Evolutionary conservation across 306 rosid genomes (phyloP), one percentile per base, ranked within the genome.

Genomic region (Hippophae rhamnoides): DNA sequence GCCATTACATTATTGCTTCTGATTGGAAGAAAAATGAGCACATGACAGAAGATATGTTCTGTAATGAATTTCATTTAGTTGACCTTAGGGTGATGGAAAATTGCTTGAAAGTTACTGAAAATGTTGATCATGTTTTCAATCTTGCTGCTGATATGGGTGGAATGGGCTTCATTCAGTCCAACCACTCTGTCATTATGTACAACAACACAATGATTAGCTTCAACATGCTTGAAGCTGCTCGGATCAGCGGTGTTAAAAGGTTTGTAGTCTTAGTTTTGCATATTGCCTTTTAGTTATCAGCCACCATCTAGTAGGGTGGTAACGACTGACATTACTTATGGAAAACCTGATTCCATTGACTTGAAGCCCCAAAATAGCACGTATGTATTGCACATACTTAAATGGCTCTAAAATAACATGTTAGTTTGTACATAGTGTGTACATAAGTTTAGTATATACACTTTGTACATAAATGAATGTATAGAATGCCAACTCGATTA

Each of bases 141-240:
- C 93, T 92, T 59, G 99, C 99, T 70, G 99, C 99, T 68, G 99
- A 92, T 67, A 92, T 92, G 99, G 99, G 99, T 61, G 99, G 99
- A 5, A 92, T 92, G 99, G 99, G 99, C 41, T 92, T 92, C 71
- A 92, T 92, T 71, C 99, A 92, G 71, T 92, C 99, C 69, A 92
- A 92, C 56, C 99, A 92, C 79, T 92, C 99, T 8, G 99, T 92
- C 68, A 92, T 92, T 49, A 80, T 92, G 88, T 92, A 92, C 59
- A 92, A 88, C 70, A 92, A 92, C 73, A 88, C 99, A 44, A 92
- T 92, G 99, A 92, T 92, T 62, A 92, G 99, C 75, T 92, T 92
- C 76, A 92, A 92, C 73, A 88, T 92, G 90, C 82, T 92, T 51
- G 99, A 92, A 72, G 99, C 96, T 57, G 75, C 82, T 31, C 80